Evolutionary conservation across 495 filamentous ascomycete genomes (phyloP).

Genomic region (Daldinia concentrica): DNA sequence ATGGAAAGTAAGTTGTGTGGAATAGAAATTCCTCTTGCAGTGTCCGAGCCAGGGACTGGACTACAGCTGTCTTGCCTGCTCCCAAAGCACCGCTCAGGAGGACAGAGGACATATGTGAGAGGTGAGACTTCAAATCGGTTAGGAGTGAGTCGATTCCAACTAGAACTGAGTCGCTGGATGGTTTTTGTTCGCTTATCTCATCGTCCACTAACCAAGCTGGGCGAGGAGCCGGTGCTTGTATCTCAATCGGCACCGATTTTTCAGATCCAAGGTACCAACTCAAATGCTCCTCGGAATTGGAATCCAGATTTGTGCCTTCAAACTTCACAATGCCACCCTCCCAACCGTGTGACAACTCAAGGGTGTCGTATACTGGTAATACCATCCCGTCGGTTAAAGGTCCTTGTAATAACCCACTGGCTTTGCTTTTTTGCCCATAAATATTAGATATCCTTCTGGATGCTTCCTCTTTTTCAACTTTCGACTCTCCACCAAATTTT

Average conservation of each 20-base stretch:
- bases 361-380: constrained; percentile 58
- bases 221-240: constrained; percentile 73
- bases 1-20: constrained; percentile 82
- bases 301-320: constrained; percentile 62
- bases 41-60: constrained; percentile 67
- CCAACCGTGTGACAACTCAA: constrained; percentile 61
- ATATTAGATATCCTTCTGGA: constrained; percentile 63
- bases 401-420: constrained; percentile 75
- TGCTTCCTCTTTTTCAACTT: constrained; percentile 75
- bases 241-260: constrained; percentile 71
- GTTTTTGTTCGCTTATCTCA: constrained; percentile 60
- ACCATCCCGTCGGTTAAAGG: constrained; percentile 90
- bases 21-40: constrained; percentile 73
- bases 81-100: constrained; percentile 88
- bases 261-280: constrained; percentile 84
- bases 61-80: constrained; percentile 84
- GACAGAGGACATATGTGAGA: constrained; percentile 87
- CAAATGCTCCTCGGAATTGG: constrained; percentile 61
- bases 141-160: constrained; percentile 87
- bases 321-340: constrained; percentile 82
- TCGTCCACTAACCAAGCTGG: constrained; percentile 62
- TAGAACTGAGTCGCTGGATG: constrained; percentile 65
- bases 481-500: constrained; percentile 89
- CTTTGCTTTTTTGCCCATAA: constrained; percentile 62
- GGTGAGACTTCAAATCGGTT: constrained; percentile 70